These are phyloP conservation scores for Cyclocybe aegerita DNA, from an alignment of 768 basidiomycete species.

Conservation along the genomic window DNA sequence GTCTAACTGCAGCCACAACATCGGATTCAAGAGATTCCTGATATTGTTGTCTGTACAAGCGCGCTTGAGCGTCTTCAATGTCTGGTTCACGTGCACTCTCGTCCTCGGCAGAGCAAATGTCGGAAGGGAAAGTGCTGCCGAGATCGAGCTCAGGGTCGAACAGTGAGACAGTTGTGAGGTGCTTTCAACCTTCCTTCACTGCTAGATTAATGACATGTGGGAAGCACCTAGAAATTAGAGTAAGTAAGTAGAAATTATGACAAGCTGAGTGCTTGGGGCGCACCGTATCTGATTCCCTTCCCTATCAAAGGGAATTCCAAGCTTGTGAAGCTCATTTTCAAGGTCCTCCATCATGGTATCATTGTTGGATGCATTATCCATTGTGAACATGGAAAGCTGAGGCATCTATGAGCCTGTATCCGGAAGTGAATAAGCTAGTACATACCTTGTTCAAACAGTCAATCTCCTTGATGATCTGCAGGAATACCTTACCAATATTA, in stretches of 20 bases:
- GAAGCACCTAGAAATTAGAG: conserved; percentile 22
- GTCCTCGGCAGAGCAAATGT: neutral
- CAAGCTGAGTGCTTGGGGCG: no score
- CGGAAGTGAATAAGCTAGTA: neutral
- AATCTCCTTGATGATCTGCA: conserved; percentile 22
- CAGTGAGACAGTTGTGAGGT: conserved; percentile 18
- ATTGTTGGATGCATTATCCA: conserved; percentile 37
- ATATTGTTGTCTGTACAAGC: conserved; percentile 10
- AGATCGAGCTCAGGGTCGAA: neutral
- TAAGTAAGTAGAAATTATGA: neutral
- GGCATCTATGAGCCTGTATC: conserved; percentile 14
- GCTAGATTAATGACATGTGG: conserved; percentile 33
- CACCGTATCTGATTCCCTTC: conserved; percentile 26
- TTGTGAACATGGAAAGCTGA: conserved; percentile 29
- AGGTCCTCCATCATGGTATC: conserved; percentile 30
- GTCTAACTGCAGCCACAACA: conserved; percentile 19
- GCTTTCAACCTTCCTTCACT: conserved; percentile 22
- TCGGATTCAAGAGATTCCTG: conserved; percentile 20
- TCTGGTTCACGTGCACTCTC: no score
- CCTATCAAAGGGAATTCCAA: conserved; percentile 20
- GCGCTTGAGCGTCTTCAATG: no score
- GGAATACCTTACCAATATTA: no score
- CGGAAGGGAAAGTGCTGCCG: conserved; percentile 7
- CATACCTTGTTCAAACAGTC: conserved; percentile 19
- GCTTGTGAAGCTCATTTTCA: conserved; percentile 13